Evolutionary conservation across 148 eudicot species (phyloP), one percentile per base, ranked within the genome.

Genomic region (Chenopodium suecicum): DNA sequence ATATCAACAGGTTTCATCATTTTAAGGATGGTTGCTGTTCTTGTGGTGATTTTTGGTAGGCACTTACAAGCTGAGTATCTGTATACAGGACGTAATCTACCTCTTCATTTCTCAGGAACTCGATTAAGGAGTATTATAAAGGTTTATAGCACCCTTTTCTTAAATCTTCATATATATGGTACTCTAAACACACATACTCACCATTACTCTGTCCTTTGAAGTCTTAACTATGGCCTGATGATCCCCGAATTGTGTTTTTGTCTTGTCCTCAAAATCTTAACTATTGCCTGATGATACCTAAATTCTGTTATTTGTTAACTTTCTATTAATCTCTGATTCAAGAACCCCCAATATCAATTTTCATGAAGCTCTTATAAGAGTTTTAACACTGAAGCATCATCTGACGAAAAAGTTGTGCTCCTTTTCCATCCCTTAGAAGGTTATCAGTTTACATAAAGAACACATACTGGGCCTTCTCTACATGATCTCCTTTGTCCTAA

Each of bases 41-140:
- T 20, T 91, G 97, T 81, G 82, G 88, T 52, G 97, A 91, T 77
- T 93, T 93, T 83, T 93, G 97, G 94, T 93, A 83, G 89, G 17
- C 64, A 20, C 66, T 5, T 62, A 20, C 66, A 22, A 62, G 62
- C 22, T 0, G 62, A 17, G 62, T 50, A 13, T 9, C 54, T 50
- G 54, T 9, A 11, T 50, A 13, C 54, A 50, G 54, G 54, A 50
- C 0, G 54, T 10, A 9, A 50, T 50, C 54, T 50, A 13, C 54
- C 13, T 50, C 13, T 50, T 50, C 54, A 50, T 50, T 50, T 0
- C 54, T 50, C 54, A 50, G 54, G 12, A 48, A 48, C 52, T 48
- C 52, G 13, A 48, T 48, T 48, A 9, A 12, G 52, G 54, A 50
- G 54, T 50, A 4, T 3, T 56, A 14, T 56, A 17, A 56, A 56